phyloP scores from a whole-genome alignment of 2,329 filamentous ascomycete genomes.

The Cercospora sp. region DNA sequence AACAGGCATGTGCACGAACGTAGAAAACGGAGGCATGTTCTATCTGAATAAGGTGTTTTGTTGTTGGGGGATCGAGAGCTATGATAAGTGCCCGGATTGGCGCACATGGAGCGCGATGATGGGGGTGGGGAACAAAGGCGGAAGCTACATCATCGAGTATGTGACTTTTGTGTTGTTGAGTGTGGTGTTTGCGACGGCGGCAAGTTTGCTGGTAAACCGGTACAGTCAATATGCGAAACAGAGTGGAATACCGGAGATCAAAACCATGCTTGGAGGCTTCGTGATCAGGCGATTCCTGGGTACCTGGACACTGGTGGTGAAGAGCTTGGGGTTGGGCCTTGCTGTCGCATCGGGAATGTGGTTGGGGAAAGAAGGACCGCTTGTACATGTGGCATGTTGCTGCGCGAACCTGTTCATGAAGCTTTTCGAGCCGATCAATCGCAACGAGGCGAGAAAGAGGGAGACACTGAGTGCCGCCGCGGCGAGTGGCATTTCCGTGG shows the following conservation, averaged over 20 bases:
- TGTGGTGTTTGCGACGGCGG: conserved; percentile 77
- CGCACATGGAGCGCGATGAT: conserved; percentile 77
- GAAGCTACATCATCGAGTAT: conserved; percentile 82
- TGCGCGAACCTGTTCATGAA: conserved; percentile 95
- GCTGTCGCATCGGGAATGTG: conserved; percentile 93
- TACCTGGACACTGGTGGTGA: conserved; percentile 83
- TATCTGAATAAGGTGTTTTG: conserved; percentile 92
- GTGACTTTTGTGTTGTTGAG: conserved; percentile 83
- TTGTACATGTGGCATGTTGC: conserved; percentile 96
- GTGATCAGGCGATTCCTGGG: conserved; percentile 86
- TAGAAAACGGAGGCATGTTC: conserved; percentile 75
- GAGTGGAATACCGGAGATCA: conserved; percentile 96
- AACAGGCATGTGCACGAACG: conserved; percentile 77
- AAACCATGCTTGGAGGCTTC: conserved; percentile 91
- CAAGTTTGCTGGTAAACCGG: conserved; percentile 75
- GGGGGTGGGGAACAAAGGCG: conserved; percentile 63
- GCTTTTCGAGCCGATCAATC: conserved; percentile 74
- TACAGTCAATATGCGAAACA: conserved; percentile 89
- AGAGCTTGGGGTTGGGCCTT: conserved; percentile 85
- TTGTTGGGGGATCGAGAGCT: conserved; percentile 83
- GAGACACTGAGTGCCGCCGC: conserved; percentile 92
- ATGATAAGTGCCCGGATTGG: conserved; percentile 83
- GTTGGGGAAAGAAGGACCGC: conserved; percentile 92
- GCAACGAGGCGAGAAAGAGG: conserved; percentile 90
- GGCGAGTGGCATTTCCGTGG: conserved; percentile 88